phyloP scores from a whole-genome alignment of 2,329 filamentous ascomycete genomes.

The Fusarium globosum region DNA sequence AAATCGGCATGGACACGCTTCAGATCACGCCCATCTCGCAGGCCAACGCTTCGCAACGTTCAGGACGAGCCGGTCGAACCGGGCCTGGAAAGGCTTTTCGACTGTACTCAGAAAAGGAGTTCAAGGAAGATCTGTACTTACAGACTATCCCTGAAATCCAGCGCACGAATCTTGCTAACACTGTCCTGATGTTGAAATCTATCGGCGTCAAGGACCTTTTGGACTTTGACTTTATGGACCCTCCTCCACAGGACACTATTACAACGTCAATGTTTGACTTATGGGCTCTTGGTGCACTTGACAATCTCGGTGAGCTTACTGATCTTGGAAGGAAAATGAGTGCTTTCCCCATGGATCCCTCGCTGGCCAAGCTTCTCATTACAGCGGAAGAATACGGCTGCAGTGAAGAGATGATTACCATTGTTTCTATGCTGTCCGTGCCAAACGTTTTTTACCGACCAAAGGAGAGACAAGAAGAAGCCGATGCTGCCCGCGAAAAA shows the following conservation, averaged over 20 bases:
- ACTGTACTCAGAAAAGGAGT: constrained; percentile 93
- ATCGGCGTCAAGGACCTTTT: constrained; percentile 93
- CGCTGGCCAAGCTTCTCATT: constrained; percentile 93
- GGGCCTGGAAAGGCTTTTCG: constrained; percentile 96
- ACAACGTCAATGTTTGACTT: constrained; percentile 97
- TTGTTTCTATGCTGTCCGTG: constrained; percentile 97
- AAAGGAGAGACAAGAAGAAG: constrained; percentile 96
- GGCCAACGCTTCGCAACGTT: constrained; percentile 92
- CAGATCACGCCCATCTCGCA: constrained; percentile 98
- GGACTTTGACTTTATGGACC: constrained; percentile 99
- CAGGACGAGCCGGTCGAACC: constrained; percentile 92
- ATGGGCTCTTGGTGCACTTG: constrained; percentile 92
- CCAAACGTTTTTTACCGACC: constrained; percentile 97
- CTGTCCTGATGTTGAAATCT: constrained; percentile 92
- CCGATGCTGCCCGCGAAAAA: constrained; percentile 93
- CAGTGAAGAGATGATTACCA: constrained; percentile 97
- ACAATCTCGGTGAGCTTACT: constrained; percentile 94
- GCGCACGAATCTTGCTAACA: constrained; percentile 94
- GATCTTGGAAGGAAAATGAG: constrained; percentile 92
- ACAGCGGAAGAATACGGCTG: constrained; percentile 90
- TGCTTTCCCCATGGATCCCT: constrained; percentile 97
- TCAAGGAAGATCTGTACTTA: constrained; percentile 94
- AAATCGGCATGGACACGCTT: constrained; percentile 99
- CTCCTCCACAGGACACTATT: constrained; percentile 96
- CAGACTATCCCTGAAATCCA: constrained; percentile 98